Percentiles rank a stretch among this genome's conserved stretches.
Conservation (phyloP, 2,329 filamentous ascomycete genomes). For the Podosphaera fusca region DNA sequence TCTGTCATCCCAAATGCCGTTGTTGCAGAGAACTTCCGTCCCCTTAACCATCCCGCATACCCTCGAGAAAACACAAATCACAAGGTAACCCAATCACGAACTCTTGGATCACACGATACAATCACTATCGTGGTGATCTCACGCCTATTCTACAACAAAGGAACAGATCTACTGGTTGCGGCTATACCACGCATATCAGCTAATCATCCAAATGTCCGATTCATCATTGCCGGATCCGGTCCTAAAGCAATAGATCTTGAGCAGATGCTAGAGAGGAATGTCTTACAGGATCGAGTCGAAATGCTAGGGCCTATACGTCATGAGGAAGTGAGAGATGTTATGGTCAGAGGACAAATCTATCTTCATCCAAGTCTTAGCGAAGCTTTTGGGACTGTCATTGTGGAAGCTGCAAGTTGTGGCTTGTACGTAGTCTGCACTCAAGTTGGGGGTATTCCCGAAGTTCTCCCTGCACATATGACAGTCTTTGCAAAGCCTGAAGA, state of each 20-base stretch:
- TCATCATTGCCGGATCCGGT: constrained; percentile 87
- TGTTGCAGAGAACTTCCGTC: constrained; percentile 86
- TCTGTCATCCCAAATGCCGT: constrained; percentile 96
- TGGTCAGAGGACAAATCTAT: constrained; percentile 92
- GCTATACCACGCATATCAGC: constrained; percentile 83
- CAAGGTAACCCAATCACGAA: constrained; percentile 29
- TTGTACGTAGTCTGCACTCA: constrained; percentile 92
- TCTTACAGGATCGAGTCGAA: constrained; percentile 79
- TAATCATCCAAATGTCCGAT: constrained; percentile 75
- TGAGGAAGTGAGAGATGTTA: constrained; percentile 90
- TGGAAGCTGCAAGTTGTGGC: constrained; percentile 88
- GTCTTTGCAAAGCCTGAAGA: constrained; percentile 93
- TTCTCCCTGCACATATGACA: constrained; percentile 89
- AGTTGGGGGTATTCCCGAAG: constrained; percentile 90
- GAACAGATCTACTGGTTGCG: constrained; percentile 87
- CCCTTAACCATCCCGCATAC: constrained; percentile 30
- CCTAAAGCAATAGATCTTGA: constrained; percentile 95
- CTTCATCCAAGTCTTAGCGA: constrained; percentile 88
- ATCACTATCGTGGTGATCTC: constrained; percentile 96
- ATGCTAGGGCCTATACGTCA: constrained; percentile 82
- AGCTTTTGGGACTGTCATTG: constrained; percentile 92
- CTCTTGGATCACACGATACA: constrained; percentile 58
- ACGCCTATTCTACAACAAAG: constrained; percentile 95
- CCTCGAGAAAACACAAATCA: constrained; percentile 18
- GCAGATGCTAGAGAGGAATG: constrained; percentile 91